Percentiles rank a stretch among this genome's conserved stretches.
phyloP scores from a whole-genome alignment of 306 rosid genomes.

The Malus domestica region DNA sequence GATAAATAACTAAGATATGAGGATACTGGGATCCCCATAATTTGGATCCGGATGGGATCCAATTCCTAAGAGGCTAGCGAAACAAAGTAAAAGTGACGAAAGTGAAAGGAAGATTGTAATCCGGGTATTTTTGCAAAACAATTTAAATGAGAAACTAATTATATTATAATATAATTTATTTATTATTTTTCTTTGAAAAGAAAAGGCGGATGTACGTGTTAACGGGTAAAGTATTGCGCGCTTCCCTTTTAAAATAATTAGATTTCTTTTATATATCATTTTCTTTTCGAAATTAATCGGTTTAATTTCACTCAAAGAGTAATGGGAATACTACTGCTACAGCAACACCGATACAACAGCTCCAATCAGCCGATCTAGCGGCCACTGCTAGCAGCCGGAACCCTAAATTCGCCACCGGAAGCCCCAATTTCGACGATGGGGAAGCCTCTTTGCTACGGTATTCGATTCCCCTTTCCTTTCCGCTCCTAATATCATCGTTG shows the following conservation, averaged over 20 bases:
- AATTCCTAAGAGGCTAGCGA: too few species aligned
- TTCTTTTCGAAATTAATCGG: not conserved
- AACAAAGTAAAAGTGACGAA: too few species aligned
- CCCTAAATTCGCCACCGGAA: too few species aligned
- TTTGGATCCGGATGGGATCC: too few species aligned
- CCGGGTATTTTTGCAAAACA: too few species aligned
- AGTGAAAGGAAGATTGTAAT: too few species aligned
- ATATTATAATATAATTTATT: too few species aligned
- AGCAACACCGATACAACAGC: not conserved
- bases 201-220: not conserved
- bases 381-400: not conserved
- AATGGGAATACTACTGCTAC: not conserved
- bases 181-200: too few species aligned
- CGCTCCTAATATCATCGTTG: not conserved
- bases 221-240: not conserved
- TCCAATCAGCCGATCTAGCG: not conserved
- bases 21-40: too few species aligned
- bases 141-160: too few species aligned
- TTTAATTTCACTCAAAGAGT: not conserved
- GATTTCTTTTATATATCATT: not conserved
- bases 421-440: conserved; percentile 16
- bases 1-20: too few species aligned
- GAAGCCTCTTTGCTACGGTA: conserved; percentile 25
- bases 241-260: not conserved
- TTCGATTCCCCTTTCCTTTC: not conserved